A percentile compares a stretch with the other conserved stretches of the same genome.
These are phyloP conservation scores for Boletus insuetus DNA, from an alignment of 768 basidiomycete genomes.

Conservation along the genomic window DNA sequence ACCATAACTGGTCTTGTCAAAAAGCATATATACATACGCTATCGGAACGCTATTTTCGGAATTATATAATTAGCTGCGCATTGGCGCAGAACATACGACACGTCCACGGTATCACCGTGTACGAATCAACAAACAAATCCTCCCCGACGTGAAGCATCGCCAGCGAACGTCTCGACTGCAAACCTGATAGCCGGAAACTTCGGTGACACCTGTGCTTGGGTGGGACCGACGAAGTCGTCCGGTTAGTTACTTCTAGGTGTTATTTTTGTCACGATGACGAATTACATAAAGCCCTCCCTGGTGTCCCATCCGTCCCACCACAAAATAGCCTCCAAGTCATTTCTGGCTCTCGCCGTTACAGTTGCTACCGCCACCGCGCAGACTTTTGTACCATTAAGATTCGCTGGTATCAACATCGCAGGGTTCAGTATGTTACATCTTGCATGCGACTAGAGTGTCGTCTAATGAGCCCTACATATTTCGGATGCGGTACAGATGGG, in stretches of 20 bases:
- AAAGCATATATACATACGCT: too few species aligned
- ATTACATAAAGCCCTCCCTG: conserved; percentile 9
- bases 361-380: conserved; percentile 18
- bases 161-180: too few species aligned
- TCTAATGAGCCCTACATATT: conserved; percentile 28
- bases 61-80: too few species aligned
- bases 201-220: too few species aligned
- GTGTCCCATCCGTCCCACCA: neutral
- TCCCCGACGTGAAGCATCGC: too few species aligned
- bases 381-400: conserved; percentile 25
- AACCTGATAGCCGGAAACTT: too few species aligned
- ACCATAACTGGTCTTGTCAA: too few species aligned
- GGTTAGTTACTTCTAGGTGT: neutral
- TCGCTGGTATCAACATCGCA: conserved; percentile 51
- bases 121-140: too few species aligned
- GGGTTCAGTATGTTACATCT: conserved; percentile 39
- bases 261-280: conserved; percentile 6
- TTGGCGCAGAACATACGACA: too few species aligned
- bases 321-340: conserved; percentile 18
- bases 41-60: too few species aligned
- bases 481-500: conserved; percentile 48
- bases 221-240: neutral
- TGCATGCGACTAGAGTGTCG: neutral
- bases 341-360: conserved; percentile 11
- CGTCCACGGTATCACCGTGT: too few species aligned